Base-by-base conservation (phyloP, 2,329 filamentous ascomycete species). In the Plenodomus lindquistii region DNA sequence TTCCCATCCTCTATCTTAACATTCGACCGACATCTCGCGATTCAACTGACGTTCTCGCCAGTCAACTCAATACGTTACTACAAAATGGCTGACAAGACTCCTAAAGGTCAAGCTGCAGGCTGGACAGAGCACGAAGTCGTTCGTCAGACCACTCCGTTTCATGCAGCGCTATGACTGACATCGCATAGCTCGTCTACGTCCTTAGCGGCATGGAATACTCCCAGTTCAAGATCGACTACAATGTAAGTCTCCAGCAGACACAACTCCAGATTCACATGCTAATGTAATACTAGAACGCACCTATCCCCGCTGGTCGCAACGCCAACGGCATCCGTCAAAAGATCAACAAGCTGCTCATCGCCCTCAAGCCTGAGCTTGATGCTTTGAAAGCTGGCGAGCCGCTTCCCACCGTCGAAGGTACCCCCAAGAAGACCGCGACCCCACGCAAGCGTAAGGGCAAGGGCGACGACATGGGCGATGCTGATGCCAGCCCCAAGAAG, bases 371-470 rank as follows among this genome's bases (percentile, higher is more conserved):
- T 9, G 61, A 64, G 19, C 37, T 60, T 3, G 54, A 50, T 3
- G 50, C 47, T 0, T 37, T 67, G 4, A 52, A 57, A 27, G 41
- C 50, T 22, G 41, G 62, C 38, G 5, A 34, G 31, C 20, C 50
- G 15, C 8, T 52, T 7, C 20, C 31, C 21, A n/a, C 22, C 15
- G 15, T 21, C 19, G 42, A 39, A 38, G 41, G 19, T 1, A 53
- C 57, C 9, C 44, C 52, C 4, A 51, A 53, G 34, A 50, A 59
- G 27, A 16, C 46, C 1, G 40, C 21, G 1, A 55, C 50, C 0
- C 42, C 57, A 0, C 51, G 55, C 2, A 69, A 67, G 59, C 59
- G 62, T 17, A 62, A 59, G 47, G 29, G 29, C n/a, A 52, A 54
- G 40, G 31, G 21, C 2, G 48, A 52, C 3, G 45, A 36, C 2